Base-by-base conservation (phyloP, 495 filamentous ascomycete species). In the Lepidopterella palustris region DNA sequence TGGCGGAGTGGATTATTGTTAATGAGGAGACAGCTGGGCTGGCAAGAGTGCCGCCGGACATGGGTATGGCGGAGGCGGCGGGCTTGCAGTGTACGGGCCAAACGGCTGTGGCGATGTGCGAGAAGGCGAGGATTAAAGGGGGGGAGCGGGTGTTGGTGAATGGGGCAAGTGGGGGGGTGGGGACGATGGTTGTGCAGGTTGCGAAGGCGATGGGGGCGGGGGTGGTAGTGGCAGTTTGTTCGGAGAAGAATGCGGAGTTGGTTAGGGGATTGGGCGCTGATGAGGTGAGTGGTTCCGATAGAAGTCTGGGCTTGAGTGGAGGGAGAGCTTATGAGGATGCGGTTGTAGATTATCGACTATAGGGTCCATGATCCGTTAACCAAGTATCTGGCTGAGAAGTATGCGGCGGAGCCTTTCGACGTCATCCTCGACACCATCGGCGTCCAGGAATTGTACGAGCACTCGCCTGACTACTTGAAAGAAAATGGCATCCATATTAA, bases 81-180 rank as follows among this genome's bases (percentile, higher is more conserved):
- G 71, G 73, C 24, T 55, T 75, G 59, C 40, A 66, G 1, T 51
- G 71, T 15, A 27, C 67, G 13, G 73, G 58, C 2, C 68, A 57
- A 21, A 75, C 72, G 24, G 75, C 76, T 2, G 23, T 67, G 4
- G 28, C 59, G 29, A 55, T 68, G 53, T 49, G 75, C 11, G 56
- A 60, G 15, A 56, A 56, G 13, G 64, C 71, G 3, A 25, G 35
- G 21, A 26, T 62, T n/a, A 42, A 39, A 13, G 23, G 45, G 48
- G 53, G 45, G 1, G 35, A 53, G n/a, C 60, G 60, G 29, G 50
- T 62, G 8, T 45, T 77, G 26, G 67, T 79, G 1, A 69, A 74
- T 42, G 76, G 71, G 0, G 75, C 70, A 1, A 71, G 72, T 51
- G 76, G 76, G 4, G 76, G 74, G 26, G 53, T 74, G 2, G 76